phyloP scores from a whole-genome alignment of 331 rosid species.

The Quercus phellos region DNA sequence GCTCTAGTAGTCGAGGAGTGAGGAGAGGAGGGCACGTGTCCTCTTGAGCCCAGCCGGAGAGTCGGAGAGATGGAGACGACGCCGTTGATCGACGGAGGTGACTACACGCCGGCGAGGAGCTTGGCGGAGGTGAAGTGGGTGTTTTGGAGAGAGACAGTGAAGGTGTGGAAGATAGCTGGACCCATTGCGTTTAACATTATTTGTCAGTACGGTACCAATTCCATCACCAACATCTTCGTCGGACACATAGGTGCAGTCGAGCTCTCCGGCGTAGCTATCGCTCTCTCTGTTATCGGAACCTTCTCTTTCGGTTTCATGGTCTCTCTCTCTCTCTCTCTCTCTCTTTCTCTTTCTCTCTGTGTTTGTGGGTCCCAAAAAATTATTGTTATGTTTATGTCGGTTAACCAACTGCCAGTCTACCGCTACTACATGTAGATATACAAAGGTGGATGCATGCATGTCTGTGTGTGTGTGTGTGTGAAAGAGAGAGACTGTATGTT shows the following conservation, averaged over 20 bases:
- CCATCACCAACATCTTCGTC: conserved; percentile 54
- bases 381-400: no score
- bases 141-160: conserved; percentile 42
- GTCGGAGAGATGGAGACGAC: conserved; percentile 29
- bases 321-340: not conserved
- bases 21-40: no score
- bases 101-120: conserved; percentile 38
- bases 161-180: conserved; percentile 54
- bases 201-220: conserved; percentile 52
- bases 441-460: no score
- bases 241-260: conserved; percentile 69
- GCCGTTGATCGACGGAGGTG: conserved; percentile 26
- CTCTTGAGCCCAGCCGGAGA: no score
- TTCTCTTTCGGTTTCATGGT: conserved; percentile 86
- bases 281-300: conserved; percentile 53
- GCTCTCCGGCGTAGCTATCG: conserved; percentile 66
- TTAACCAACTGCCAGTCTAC: no score
- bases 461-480: no score
- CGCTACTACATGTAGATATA: no score
- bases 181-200: conserved; percentile 44
- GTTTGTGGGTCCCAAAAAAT: no score
- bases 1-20: no score
- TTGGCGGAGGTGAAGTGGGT: conserved; percentile 23
- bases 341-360: not conserved
- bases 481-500: no score